Evolutionary conservation across 2,329 filamentous ascomycete genomes (phyloP).

Genomic region (Xylaria hypoxylon): DNA sequence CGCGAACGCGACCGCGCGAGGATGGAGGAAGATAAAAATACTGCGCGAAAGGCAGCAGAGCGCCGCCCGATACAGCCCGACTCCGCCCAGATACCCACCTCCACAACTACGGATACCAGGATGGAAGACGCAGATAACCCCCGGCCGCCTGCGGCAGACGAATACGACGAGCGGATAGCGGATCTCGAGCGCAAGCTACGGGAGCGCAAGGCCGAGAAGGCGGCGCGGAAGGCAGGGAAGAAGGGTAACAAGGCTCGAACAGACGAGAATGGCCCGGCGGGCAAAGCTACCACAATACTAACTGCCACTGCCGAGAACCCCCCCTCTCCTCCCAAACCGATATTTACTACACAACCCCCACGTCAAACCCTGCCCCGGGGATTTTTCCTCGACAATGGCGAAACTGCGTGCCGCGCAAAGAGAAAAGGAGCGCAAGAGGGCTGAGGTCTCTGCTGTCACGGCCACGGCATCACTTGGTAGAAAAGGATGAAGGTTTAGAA

Average conservation of each 20-base stretch:
- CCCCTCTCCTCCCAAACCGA: constrained; percentile 10
- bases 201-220: constrained; percentile 54
- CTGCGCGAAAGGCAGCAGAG: neutral
- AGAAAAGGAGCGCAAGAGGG: constrained; percentile 64
- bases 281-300: constrained; percentile 11
- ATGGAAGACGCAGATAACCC: constrained; percentile 55
- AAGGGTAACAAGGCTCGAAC: constrained; percentile 43
- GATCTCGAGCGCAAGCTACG: constrained; percentile 58
- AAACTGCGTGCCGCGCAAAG: constrained; percentile 68
- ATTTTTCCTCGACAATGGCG: constrained; percentile 61
- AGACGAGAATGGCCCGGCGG: neutral
- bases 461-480: neutral
- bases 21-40: neutral
- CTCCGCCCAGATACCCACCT: neutral
- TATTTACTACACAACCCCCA: constrained; percentile 25
- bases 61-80: constrained; percentile 1
- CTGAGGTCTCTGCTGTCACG: constrained; percentile 52
- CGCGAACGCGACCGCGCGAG: constrained; percentile 53
- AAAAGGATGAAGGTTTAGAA: neutral
- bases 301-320: constrained; percentile 16
- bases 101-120: constrained; percentile 26
- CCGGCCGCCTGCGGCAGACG: constrained; percentile 45
- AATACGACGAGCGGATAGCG: constrained; percentile 56
- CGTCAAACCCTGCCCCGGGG: constrained; percentile 48
- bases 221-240: constrained; percentile 56